Conservation (phyloP, 768 basidiomycete species). For the Pleurotus ostreatus region DNA sequence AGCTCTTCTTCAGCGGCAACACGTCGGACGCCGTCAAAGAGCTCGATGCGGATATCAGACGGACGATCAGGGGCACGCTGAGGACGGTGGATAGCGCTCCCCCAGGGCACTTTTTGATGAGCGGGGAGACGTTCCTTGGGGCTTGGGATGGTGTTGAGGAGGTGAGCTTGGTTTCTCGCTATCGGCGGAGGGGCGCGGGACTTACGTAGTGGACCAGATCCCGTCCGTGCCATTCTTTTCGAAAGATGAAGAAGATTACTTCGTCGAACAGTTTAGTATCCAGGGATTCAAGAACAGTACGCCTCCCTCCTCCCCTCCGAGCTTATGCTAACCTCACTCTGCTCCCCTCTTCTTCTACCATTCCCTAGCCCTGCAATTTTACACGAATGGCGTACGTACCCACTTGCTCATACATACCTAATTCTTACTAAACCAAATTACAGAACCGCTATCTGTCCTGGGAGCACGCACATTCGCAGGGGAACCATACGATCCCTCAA, state of each 20-base stretch:
- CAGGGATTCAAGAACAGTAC: conserved; percentile 61
- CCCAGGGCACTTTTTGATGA: conserved; percentile 51
- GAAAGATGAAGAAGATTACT: conserved; percentile 62
- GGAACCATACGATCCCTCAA: conserved; percentile 39
- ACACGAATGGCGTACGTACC: conserved; percentile 39
- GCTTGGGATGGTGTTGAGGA: conserved; percentile 47
- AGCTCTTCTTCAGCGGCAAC: conserved; percentile 54
- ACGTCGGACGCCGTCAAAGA: conserved; percentile 47
- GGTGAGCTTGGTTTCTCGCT: conserved; percentile 19
- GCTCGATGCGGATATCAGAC: conserved; percentile 50
- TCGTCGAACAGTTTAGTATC: conserved; percentile 54
- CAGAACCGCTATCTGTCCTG: conserved; percentile 41
- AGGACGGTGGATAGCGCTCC: conserved; percentile 51
- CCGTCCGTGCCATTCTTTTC: conserved; percentile 60
- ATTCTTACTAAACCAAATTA: not conserved
- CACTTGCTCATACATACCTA: not conserved
- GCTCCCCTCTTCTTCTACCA: not conserved
- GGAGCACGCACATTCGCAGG: conserved; percentile 36
- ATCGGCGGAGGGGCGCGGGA: not conserved
- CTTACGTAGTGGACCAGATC: conserved; percentile 34
- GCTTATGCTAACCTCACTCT: too few species aligned
- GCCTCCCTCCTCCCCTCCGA: conserved; percentile 20
- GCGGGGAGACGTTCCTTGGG: conserved; percentile 42
- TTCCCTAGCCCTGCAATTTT: conserved; percentile 58
- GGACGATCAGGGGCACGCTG: conserved; percentile 54